These are phyloP conservation scores for Tulasnella calospora DNA, from an alignment of 768 basidiomycete genomes.

Conservation along the genomic window DNA sequence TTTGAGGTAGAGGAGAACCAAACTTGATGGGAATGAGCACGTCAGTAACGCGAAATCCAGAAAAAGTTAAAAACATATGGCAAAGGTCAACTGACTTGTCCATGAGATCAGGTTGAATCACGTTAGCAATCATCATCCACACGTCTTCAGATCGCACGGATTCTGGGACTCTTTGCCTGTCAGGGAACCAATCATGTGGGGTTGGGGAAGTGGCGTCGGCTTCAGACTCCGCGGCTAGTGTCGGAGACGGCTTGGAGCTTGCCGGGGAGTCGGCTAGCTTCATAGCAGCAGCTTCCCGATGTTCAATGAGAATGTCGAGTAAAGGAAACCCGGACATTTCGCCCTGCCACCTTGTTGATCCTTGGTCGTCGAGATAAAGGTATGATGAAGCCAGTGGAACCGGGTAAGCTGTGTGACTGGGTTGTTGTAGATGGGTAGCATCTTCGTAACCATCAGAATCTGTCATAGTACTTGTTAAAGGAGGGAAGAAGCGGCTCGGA, in stretches of 20 bases:
- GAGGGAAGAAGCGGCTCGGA: constrained; percentile 62
- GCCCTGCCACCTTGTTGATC: constrained; percentile 84
- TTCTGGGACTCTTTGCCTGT: constrained; percentile 68
- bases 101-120: constrained; percentile 86
- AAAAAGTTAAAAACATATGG: constrained; percentile 26
- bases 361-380: constrained; percentile 82
- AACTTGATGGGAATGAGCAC: constrained; percentile 40
- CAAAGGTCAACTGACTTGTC: constrained; percentile 60
- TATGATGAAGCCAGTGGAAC: constrained; percentile 66
- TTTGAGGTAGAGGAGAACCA: constrained; percentile 79
- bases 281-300: constrained; percentile 42
- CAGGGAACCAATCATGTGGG: constrained; percentile 57
- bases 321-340: constrained; percentile 89
- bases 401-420: constrained; percentile 33
- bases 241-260: constrained; percentile 28
- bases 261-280: constrained; percentile 23
- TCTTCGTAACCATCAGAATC: background rate
- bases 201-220: constrained; percentile 33
- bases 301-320: constrained; percentile 73
- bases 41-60: background rate
- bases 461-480: background rate
- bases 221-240: constrained; percentile 29
- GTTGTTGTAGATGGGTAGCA: constrained; percentile 14
- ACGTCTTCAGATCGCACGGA: constrained; percentile 74
- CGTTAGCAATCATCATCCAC: constrained; percentile 82